phyloP scores from a whole-genome alignment of 2,329 filamentous ascomycete genomes.

The Xylaria polymorpha region DNA sequence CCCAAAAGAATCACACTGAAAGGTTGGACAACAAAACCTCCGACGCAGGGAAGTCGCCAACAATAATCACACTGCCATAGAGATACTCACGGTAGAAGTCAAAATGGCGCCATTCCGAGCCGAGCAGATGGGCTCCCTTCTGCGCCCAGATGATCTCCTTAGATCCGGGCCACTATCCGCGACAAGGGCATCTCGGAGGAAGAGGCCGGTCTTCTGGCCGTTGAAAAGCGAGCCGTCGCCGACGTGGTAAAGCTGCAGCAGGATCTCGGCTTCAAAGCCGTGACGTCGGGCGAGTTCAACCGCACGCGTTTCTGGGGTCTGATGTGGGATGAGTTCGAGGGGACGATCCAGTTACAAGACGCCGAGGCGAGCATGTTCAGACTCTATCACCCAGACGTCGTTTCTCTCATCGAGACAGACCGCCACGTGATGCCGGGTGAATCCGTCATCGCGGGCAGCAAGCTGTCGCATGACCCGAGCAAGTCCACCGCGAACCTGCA shows the following conservation, averaged over 20 bases:
- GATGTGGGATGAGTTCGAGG: constrained; percentile 66
- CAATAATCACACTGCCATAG: neutral
- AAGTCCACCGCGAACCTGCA: constrained; percentile 61
- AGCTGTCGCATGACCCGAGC: constrained; percentile 58
- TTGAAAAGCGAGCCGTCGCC: constrained; percentile 74
- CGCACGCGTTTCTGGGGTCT: constrained; percentile 65
- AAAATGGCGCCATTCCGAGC: constrained; percentile 70
- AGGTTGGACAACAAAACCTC: neutral
- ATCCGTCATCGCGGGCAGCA: constrained; percentile 63
- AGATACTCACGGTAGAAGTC: neutral
- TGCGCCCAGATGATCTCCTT: constrained; percentile 74
- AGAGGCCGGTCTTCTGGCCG: constrained; percentile 65
- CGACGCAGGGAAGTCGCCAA: neutral
- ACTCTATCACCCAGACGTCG: constrained; percentile 66
- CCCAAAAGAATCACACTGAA: no score
- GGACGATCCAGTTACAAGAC: constrained; percentile 61
- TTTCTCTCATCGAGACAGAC: constrained; percentile 64
- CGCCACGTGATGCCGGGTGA: constrained; percentile 67
- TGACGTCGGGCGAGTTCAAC: constrained; percentile 78
- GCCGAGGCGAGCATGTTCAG: constrained; percentile 64
- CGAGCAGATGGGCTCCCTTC: constrained; percentile 79
- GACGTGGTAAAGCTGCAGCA: constrained; percentile 76
- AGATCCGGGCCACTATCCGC: constrained; percentile 69
- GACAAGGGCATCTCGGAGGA: constrained; percentile 64
- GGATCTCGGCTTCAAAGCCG: constrained; percentile 72